phyloP scores from a whole-genome alignment of 768 basidiomycete genomes.

The Hysterangium stoloniferum region DNA sequence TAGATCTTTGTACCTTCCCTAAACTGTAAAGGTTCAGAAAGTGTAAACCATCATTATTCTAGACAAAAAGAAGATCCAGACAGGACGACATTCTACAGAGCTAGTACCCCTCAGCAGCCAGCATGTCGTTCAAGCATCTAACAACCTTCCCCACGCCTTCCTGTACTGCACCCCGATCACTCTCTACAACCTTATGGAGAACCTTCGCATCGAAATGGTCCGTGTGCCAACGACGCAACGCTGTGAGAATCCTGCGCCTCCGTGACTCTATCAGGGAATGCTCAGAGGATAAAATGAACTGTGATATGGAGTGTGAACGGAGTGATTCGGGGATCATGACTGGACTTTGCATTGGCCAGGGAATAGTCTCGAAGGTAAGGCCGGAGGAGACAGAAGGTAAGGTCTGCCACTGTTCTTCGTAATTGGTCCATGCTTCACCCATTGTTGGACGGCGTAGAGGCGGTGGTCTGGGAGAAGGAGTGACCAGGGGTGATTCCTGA shows the following conservation, averaged over 20 bases:
- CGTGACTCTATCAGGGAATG: constrained; percentile 48
- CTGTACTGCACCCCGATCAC: constrained; percentile 26
- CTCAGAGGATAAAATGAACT: constrained; percentile 54
- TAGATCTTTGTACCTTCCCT: no score
- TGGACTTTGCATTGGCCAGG: constrained; percentile 54
- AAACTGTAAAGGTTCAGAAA: no score
- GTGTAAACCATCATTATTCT: no score
- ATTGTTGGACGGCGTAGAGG: constrained; percentile 27
- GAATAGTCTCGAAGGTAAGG: constrained; percentile 54
- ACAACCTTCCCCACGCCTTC: constrained; percentile 33
- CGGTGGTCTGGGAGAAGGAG: neutral
- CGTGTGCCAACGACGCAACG: constrained; percentile 47
- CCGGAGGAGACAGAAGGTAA: constrained; percentile 24
- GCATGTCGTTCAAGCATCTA: constrained; percentile 33
- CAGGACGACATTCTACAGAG: no score
- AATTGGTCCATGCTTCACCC: constrained; percentile 49
- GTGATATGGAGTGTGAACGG: constrained; percentile 40
- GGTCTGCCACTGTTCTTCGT: constrained; percentile 58
- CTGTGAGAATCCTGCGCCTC: constrained; percentile 32
- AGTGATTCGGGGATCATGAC: constrained; percentile 45
- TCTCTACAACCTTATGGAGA: constrained; percentile 26
- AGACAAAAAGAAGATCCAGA: no score
- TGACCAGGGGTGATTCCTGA: neutral
- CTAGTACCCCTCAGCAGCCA: neutral
- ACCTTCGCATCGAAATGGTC: constrained; percentile 41